Base-by-base conservation (phyloP, 495 filamentous ascomycete genomes). In the Trichocladium uniseriatum region DNA sequence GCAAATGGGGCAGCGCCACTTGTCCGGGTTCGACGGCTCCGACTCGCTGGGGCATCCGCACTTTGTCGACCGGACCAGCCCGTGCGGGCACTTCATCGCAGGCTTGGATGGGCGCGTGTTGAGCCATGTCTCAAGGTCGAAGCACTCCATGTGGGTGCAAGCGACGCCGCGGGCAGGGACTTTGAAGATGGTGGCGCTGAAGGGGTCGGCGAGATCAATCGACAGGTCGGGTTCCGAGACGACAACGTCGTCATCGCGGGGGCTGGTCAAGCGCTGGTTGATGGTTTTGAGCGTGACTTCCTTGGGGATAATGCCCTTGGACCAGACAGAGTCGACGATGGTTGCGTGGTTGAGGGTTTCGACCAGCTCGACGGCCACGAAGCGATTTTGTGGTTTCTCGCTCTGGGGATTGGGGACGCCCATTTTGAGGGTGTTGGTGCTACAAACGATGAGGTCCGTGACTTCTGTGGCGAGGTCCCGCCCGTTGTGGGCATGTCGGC, bases 1-100 rank as follows among this genome's bases (percentile, higher is more conserved):
- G 64, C 90, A 95, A 43, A 92, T 77, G 0, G 90, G 89, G 57
- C 90, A 96, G 35, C 69, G 76, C 86, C 89, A 94, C 45, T 80
- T 76, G 43, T 92, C 86, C n/a, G 78, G 72, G 48, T 78, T 69
- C 29, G 75, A 75, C 0, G 79, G 76, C 49, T 75, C 70, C 3
- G 47, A 9, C 5, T 35, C n/a, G 24, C 39, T 58, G 8, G 55
- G 52, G 45, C 69, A 72, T 2, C 46, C 52, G 44, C 68, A 72
- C 2, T 43, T 24, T 32, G 31, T 10, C 31, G 5, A 10, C 31
- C 31, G 11, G 0, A 51, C 48, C 19, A 45, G 8, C 0, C 21
- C 16, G n/a, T 59, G 55, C 6, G 41, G 34, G 31, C 57, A 75
- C 38, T 58, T 68, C 49, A 56, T 57, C 48, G 61, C 69, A 51